phyloP scores from a whole-genome alignment of 2,329 filamentous ascomycete species.

The Trichophyton schoenleinii region DNA sequence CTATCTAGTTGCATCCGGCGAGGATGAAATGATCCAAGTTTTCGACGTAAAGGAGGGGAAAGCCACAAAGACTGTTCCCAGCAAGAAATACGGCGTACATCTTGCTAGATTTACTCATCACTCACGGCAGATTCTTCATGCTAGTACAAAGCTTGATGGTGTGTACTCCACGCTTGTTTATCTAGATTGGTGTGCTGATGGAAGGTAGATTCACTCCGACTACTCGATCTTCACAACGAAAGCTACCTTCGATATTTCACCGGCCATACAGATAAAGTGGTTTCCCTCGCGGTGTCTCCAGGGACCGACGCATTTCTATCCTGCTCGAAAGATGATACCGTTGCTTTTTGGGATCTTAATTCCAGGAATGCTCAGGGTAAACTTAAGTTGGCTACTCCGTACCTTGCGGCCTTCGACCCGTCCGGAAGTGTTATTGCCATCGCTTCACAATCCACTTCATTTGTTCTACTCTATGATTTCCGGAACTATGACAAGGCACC shows the following conservation, averaged over 20 bases:
- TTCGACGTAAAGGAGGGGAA: conserved; percentile 88
- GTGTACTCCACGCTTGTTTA: conserved; percentile 17
- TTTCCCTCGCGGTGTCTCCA: conserved; percentile 69
- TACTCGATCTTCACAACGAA: conserved; percentile 83
- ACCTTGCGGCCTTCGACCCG: conserved; percentile 80
- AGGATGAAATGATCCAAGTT: conserved; percentile 89
- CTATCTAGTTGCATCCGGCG: conserved; percentile 77
- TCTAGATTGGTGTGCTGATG: not conserved
- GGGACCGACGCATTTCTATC: conserved; percentile 85
- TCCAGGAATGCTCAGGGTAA: conserved; percentile 70
- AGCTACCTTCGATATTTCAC: conserved; percentile 93
- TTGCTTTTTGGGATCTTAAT: conserved; percentile 78
- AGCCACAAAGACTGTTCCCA: conserved; percentile 76
- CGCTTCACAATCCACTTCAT: conserved; percentile 65
- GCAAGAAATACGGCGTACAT: conserved; percentile 94
- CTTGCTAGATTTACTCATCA: conserved; percentile 91
- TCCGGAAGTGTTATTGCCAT: conserved; percentile 86
- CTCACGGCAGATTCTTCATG: conserved; percentile 81
- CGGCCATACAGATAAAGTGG: conserved; percentile 76
- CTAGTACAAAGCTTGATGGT: conserved; percentile 90
- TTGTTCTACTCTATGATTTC: conserved; percentile 79
- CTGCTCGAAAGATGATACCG: conserved; percentile 78
- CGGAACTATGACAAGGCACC: conserved; percentile 88
- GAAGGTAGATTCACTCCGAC: conserved; percentile 62
- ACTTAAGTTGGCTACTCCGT: conserved; percentile 66